Evolutionary conservation across 768 basidiomycete genomes (phyloP).

Genomic region (Austroboletus eburneus): DNA sequence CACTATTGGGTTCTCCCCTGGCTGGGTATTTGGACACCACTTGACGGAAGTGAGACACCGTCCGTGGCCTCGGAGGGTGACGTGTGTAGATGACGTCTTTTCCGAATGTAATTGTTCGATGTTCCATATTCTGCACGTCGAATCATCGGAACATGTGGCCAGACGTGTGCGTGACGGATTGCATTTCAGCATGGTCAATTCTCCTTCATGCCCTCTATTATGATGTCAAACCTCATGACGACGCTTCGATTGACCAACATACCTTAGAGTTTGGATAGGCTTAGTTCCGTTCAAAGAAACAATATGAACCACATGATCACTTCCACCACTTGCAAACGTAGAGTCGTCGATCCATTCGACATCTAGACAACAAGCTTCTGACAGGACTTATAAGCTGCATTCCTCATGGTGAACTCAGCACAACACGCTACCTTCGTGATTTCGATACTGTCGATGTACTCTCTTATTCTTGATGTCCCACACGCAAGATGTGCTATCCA

Average conservation of each 20-base stretch:
- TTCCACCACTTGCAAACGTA: constrained; percentile 70
- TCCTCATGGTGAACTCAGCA: background rate
- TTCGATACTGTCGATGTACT: constrained; percentile 58
- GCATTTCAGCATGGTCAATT: constrained; percentile 74
- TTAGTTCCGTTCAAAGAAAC: constrained; percentile 49
- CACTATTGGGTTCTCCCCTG: constrained; percentile 54
- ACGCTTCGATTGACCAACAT: constrained; percentile 22
- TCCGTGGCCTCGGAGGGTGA: constrained; percentile 59
- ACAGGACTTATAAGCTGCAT: constrained; percentile 8
- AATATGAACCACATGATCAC: constrained; percentile 61
- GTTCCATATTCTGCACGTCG: constrained; percentile 74
- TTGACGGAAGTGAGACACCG: constrained; percentile 60
- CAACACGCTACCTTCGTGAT: constrained; percentile 53
- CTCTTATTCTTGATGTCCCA: constrained; percentile 69
- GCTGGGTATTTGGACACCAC: constrained; percentile 60
- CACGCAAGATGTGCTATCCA: constrained; percentile 73
- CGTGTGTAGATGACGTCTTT: constrained; percentile 15
- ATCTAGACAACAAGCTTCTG: constrained; percentile 72
- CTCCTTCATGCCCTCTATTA: constrained; percentile 64
- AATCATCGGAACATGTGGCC: constrained; percentile 81
- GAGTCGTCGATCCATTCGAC: constrained; percentile 74
- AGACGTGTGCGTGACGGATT: constrained; percentile 63
- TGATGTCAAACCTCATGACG: constrained; percentile 5
- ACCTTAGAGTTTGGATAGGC: constrained; percentile 64
- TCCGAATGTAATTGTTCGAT: constrained; percentile 43